phyloP scores from a whole-genome alignment of 768 basidiomycete genomes.

The Hirschioporus abietinus region DNA sequence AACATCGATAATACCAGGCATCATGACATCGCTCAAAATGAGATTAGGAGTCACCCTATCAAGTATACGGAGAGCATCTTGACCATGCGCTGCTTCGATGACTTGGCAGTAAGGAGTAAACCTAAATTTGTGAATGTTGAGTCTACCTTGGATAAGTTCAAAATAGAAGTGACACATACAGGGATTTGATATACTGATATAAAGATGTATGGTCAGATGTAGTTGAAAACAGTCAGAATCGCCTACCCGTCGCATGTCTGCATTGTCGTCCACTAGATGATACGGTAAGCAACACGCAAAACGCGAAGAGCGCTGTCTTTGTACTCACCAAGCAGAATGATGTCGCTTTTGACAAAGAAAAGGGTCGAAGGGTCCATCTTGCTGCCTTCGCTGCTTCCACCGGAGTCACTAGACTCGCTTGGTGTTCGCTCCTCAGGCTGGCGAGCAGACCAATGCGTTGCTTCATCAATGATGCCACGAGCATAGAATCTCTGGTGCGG shows the following conservation, averaged over 20 bases:
- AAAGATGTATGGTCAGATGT: constrained; percentile 11
- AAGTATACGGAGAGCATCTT: constrained; percentile 21
- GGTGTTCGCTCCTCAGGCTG: constrained; percentile 12
- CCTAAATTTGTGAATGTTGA: constrained; percentile 10
- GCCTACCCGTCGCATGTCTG: constrained; percentile 22
- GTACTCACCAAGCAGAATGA: constrained; percentile 26
- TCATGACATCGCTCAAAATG: constrained; percentile 30
- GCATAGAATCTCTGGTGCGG: constrained; percentile 23
- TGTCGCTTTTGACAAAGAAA: constrained; percentile 28
- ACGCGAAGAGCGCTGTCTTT: not conserved
- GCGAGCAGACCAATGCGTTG: constrained; percentile 27
- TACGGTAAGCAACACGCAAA: not conserved
- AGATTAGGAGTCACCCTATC: constrained; percentile 21
- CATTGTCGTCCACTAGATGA: constrained; percentile 24
- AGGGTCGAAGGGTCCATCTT: constrained; percentile 26
- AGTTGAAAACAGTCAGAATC: constrained; percentile 12
- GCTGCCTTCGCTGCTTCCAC: constrained; percentile 19
- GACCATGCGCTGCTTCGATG: constrained; percentile 26
- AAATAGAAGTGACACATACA: constrained; percentile 17
- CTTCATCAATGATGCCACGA: constrained; percentile 32
- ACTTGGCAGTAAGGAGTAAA: constrained; percentile 28
- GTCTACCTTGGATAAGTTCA: not conserved
- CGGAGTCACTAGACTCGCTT: constrained; percentile 15
- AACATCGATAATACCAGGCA: constrained; percentile 25
- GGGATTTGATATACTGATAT: constrained; percentile 24